A percentile compares a stretch with the other conserved stretches of the same genome.
These are phyloP conservation scores for Trichoderma polysporum DNA, from an alignment of 2,329 filamentous ascomycete species.

Conservation along the genomic window DNA sequence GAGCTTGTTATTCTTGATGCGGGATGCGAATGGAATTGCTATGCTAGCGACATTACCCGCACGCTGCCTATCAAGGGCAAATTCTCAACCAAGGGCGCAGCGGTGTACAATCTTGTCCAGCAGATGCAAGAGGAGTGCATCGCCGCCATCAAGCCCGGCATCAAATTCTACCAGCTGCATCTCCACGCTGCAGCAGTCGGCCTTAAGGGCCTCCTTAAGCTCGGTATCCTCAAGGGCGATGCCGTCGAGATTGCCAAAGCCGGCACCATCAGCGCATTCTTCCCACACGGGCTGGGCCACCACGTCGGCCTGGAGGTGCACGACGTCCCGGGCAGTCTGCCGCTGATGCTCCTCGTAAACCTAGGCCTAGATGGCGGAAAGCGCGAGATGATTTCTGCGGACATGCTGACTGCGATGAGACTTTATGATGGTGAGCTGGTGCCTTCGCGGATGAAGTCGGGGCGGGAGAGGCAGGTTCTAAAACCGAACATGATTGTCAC, in stretches of 20 bases:
- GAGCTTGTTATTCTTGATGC: conserved; percentile 84
- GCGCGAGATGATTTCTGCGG: conserved; percentile 42
- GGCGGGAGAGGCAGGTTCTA: conserved; percentile 43
- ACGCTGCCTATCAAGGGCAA: conserved; percentile 74
- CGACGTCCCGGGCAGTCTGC: conserved; percentile 48
- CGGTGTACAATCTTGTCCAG: conserved; percentile 75
- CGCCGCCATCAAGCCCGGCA: conserved; percentile 64
- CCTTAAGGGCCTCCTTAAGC: conserved; percentile 64
- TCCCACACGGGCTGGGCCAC: conserved; percentile 65
- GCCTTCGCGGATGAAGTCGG: conserved; percentile 29
- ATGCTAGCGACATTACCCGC: conserved; percentile 87
- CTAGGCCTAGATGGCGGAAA: conserved; percentile 39
- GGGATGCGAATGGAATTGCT: conserved; percentile 79
- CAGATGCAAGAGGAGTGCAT: conserved; percentile 80
- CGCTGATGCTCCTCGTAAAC: conserved; percentile 31
- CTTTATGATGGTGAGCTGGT: conserved; percentile 26
- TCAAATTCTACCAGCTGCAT: conserved; percentile 70
- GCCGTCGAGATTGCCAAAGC: conserved; percentile 53
- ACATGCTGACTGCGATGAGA: conserved; percentile 34
- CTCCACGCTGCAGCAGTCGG: conserved; percentile 70
- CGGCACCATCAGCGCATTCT: conserved; percentile 61
- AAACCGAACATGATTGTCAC: conserved; percentile 69
- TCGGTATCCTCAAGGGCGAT: conserved; percentile 71
- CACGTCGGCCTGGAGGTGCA: conserved; percentile 67
- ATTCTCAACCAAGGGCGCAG: conserved; percentile 67